A percentile compares a stretch with the other conserved stretches of the same genome.
Conservation (phyloP, 2,329 filamentous ascomycete genomes). For the Cladobotryum protrusum region DNA sequence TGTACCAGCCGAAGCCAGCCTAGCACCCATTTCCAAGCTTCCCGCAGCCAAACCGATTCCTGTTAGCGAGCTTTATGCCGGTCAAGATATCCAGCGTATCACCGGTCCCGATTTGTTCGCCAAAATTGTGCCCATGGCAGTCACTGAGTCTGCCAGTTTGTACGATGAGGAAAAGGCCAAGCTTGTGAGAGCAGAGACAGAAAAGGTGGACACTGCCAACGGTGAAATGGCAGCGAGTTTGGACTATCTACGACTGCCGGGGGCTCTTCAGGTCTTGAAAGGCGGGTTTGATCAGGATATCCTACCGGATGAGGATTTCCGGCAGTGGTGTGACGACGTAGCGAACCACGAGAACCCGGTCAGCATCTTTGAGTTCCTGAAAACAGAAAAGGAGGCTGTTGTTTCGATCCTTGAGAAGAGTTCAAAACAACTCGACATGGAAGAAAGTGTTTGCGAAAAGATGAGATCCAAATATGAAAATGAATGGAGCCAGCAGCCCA, state of each 20-base stretch:
- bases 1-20: conserved; percentile 76
- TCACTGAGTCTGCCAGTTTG: conserved; percentile 92
- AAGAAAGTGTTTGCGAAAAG: conserved; percentile 97
- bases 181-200: conserved; percentile 84
- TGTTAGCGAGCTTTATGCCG: conserved; percentile 92
- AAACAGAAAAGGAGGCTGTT: conserved; percentile 70
- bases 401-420: conserved; percentile 68
- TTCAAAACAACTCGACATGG: conserved; percentile 86
- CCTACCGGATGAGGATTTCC: conserved; percentile 82
- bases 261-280: conserved; percentile 84
- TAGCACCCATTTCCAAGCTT: conserved; percentile 79
- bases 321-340: conserved; percentile 89
- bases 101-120: conserved; percentile 96
- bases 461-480: conserved; percentile 96
- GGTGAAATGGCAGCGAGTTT: conserved; percentile 93
- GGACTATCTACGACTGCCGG: conserved; percentile 86
- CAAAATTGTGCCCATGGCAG: conserved; percentile 91
- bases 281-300: conserved; percentile 88
- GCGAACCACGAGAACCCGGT: conserved; percentile 76
- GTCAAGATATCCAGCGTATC: conserved; percentile 93
- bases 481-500: conserved; percentile 97
- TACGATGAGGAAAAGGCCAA: conserved; percentile 99
- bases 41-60: conserved; percentile 96
- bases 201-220: conserved; percentile 87
- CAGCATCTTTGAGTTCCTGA: conserved; percentile 71